phyloP scores from a whole-genome alignment of 176 grass and related monocot genomes.

The Aegilops speltoides region DNA sequence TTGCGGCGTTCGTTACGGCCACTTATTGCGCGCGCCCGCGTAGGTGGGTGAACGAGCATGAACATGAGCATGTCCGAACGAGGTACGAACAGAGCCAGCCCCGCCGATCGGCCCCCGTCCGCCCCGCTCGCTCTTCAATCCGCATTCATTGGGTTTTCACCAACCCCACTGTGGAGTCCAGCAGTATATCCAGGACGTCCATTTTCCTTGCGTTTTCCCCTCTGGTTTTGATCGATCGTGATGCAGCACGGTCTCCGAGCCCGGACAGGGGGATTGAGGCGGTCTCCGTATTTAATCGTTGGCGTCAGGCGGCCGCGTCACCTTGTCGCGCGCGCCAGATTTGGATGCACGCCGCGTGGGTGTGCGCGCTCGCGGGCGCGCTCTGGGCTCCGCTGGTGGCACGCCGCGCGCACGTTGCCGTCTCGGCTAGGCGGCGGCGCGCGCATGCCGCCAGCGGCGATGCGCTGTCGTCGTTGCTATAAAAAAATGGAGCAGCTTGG shows the following conservation, averaged over 20 bases:
- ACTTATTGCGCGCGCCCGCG: neutral
- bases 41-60: neutral
- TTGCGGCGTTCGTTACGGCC: neutral
- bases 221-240: neutral
- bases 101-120: too few relatives aligned
- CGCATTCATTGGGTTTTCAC: neutral
- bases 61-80: neutral
- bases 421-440: neutral
- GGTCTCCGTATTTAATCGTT: slow-evolving; percentile 19
- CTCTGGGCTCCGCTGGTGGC: neutral
- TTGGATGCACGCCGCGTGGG: neutral
- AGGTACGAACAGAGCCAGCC: neutral
- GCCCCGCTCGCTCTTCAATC: neutral
- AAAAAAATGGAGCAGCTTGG: neutral
- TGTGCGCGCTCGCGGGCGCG: neutral
- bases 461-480: slow-evolving; percentile 23
- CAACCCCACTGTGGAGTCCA: neutral
- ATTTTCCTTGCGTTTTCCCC: too few relatives aligned
- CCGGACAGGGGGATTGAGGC: neutral
- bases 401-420: slow-evolving; percentile 25
- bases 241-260: neutral
- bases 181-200: too few relatives aligned
- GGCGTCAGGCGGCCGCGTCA: slow-evolving; percentile 18
- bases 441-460: slow-evolving; percentile 22
- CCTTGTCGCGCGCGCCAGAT: neutral